phyloP scores from a whole-genome alignment of 2,329 filamentous ascomycete genomes.

The Talaromyces sp. region DNA sequence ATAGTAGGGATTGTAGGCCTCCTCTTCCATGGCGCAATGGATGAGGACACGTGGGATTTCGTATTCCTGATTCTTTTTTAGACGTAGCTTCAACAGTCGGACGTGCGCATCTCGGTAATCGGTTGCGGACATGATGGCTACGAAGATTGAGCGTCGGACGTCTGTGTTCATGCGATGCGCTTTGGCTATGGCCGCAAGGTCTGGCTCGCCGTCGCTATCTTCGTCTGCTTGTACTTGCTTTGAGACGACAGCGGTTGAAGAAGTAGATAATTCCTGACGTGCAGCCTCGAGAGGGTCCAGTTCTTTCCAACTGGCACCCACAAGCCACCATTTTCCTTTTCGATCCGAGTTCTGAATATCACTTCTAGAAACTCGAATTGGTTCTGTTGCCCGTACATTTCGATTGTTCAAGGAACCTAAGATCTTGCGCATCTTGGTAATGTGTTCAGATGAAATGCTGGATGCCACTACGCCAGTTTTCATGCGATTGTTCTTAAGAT shows the following conservation, averaged over 20 bases:
- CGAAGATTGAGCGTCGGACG: constrained; percentile 85
- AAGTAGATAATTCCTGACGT: constrained; percentile 31
- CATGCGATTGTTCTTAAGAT: constrained; percentile 89
- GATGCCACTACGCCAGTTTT: constrained; percentile 72
- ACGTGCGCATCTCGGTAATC: constrained; percentile 82
- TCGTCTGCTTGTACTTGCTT: constrained; percentile 22
- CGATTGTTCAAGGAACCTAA: constrained; percentile 72
- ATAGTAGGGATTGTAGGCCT: constrained; percentile 90
- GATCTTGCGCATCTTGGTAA: constrained; percentile 82
- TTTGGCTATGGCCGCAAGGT: constrained; percentile 71
- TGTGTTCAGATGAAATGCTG: constrained; percentile 74
- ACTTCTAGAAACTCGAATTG: constrained; percentile 74
- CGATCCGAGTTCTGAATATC: constrained; percentile 83
- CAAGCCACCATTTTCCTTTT: constrained; percentile 96
- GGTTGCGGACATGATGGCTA: constrained; percentile 79
- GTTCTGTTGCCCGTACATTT: constrained; percentile 71
- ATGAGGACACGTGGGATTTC: constrained; percentile 87
- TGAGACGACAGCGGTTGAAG: not conserved
- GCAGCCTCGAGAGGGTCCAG: constrained; percentile 38
- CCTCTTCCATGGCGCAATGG: constrained; percentile 80
- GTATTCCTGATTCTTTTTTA: constrained; percentile 81
- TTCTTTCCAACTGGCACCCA: constrained; percentile 82
- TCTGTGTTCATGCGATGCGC: constrained; percentile 85
- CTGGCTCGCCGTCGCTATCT: constrained; percentile 49
- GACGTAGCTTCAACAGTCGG: constrained; percentile 73